These are phyloP conservation scores for Albugo candida DNA, from an alignment of 352 stramenopile genomes.

Conservation along the genomic window DNA sequence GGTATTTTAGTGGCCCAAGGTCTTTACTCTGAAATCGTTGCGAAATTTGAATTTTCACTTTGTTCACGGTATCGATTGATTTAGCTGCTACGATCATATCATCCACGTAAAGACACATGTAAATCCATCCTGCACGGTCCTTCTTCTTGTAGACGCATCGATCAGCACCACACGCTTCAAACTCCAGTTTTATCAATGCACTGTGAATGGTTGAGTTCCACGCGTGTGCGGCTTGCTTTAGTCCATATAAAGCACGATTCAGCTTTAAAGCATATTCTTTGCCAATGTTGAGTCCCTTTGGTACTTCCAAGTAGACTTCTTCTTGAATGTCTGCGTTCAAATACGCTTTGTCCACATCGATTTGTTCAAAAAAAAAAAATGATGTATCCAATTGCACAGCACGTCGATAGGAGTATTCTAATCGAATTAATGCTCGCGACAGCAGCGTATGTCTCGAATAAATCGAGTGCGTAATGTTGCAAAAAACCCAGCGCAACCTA, in stretches of 20 bases:
- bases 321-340: slow-evolving; percentile 9
- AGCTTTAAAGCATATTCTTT: slow-evolving; percentile 5
- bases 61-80: not conserved
- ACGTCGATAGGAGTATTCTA: not conserved
- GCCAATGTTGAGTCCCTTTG: not conserved
- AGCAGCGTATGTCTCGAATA: not conserved
- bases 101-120: slow-evolving; percentile 8
- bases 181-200: slow-evolving; percentile 7
- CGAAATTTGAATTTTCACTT: slow-evolving; percentile 6
- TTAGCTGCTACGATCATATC: slow-evolving; percentile 10
- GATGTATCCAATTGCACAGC: slow-evolving; percentile 1
- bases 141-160: slow-evolving; percentile 11
- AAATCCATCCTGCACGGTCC: slow-evolving; percentile 1
- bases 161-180: slow-evolving; percentile 3
- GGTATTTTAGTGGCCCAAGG: slow-evolving; percentile 4
- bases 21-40: slow-evolving; percentile 9
- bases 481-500: not conserved
- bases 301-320: not conserved
- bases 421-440: not conserved
- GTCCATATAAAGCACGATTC: slow-evolving; percentile 9
- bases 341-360: slow-evolving; percentile 12
- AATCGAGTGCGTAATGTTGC: not conserved
- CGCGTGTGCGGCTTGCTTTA: slow-evolving; percentile 8
- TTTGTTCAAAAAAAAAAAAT: slow-evolving; percentile 10
- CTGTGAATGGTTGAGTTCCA: slow-evolving; percentile 12